Evolutionary conservation across 305 asterid genomes (phyloP).

Genomic region (Fraxinus paxiana): DNA sequence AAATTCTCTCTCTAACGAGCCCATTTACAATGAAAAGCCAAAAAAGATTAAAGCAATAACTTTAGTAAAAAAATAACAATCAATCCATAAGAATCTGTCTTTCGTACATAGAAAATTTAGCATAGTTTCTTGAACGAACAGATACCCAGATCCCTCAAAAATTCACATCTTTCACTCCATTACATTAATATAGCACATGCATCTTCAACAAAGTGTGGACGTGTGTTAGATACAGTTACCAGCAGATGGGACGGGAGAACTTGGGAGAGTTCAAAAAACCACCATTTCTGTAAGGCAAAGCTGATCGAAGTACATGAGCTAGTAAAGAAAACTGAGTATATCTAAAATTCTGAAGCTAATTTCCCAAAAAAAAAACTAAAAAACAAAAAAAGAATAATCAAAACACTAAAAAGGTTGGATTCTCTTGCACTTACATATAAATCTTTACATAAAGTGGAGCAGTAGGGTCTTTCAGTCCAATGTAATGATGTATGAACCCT

Average conservation of each 20-base stretch:
- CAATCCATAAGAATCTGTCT: background rate
- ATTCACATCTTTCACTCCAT: background rate
- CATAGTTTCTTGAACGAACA: background rate
- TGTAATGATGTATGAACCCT: conserved; percentile 37
- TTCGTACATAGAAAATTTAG: background rate
- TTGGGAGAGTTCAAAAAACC: background rate
- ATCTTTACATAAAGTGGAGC: background rate
- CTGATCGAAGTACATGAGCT: background rate
- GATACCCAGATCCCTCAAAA: background rate
- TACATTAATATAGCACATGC: background rate
- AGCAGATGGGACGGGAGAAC: background rate
- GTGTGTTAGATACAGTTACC: background rate
- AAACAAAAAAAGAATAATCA: background rate
- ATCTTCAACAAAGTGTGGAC: background rate
- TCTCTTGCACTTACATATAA: conserved; percentile 10
- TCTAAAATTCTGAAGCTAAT: background rate
- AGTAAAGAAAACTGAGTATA: background rate
- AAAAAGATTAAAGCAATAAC: background rate
- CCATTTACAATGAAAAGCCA: background rate
- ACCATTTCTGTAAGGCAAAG: background rate
- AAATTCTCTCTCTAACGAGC: background rate
- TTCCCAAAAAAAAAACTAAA: background rate
- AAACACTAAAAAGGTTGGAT: background rate
- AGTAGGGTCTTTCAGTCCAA: conserved; percentile 15
- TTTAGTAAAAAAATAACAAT: background rate